Evolutionary conservation across 306 rosid species (phyloP).

Genomic region (Dalbergia cochinchinensis): DNA sequence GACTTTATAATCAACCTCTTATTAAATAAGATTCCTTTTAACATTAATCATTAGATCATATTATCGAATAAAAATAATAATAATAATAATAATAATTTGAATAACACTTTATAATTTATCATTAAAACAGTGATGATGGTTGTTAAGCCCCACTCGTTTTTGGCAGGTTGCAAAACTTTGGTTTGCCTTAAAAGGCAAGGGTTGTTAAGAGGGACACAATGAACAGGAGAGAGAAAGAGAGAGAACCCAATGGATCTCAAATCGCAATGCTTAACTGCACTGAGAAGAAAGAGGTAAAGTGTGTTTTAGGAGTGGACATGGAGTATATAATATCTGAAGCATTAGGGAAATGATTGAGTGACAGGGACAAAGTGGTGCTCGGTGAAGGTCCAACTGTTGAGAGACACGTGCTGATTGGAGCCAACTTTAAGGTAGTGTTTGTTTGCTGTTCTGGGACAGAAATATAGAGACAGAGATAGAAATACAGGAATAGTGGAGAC

Average conservation of each 20-base stretch:
- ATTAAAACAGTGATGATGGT: slow-evolving; percentile 6
- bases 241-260: not conserved
- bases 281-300: not conserved
- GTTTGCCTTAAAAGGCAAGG: slow-evolving; percentile 50
- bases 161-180: slow-evolving; percentile 19
- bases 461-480: no score
- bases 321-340: not conserved
- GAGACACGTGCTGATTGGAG: not conserved
- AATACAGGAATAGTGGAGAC: no score
- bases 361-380: not conserved
- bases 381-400: not conserved
- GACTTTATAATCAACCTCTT: no score
- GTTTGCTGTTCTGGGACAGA: no score
- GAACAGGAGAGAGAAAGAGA: slow-evolving; percentile 1
- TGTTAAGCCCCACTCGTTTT: not conserved
- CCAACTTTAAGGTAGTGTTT: no score
- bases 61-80: no score
- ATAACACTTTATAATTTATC: no score
- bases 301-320: not conserved
- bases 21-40: no score
- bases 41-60: no score
- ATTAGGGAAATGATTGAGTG: not conserved
- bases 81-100: no score
- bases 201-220: not conserved
- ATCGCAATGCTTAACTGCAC: not conserved